Evolutionary conservation across 331 rosid species (phyloP).

Genomic region (Spiraea crenata): DNA sequence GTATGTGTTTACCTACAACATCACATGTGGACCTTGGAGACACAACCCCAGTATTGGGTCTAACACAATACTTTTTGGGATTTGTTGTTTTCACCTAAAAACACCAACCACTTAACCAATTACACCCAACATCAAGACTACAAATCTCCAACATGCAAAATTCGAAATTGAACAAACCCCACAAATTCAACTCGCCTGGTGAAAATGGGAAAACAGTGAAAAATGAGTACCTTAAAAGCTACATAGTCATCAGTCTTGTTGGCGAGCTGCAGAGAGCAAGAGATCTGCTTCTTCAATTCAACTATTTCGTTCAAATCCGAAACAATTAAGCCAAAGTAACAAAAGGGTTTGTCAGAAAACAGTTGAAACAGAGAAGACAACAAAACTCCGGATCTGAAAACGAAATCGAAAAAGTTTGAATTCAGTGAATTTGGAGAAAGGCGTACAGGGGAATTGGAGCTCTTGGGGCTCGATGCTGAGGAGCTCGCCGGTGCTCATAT

Average conservation of each 20-base stretch:
- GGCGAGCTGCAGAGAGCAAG: slow-evolving; percentile 71
- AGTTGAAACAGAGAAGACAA: slow-evolving; percentile 26
- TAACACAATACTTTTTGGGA: slow-evolving; percentile 93
- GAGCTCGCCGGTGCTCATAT: slow-evolving; percentile 81
- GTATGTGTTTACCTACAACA: slow-evolving; percentile 49
- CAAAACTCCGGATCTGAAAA: slow-evolving; percentile 20
- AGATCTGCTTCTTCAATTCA: slow-evolving; percentile 96
- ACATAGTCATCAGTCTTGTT: slow-evolving; percentile 66
- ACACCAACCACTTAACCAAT: slow-evolving; percentile 39
- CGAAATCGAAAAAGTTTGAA: neutral
- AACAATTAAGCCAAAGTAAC: neutral
- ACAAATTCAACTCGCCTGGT: neutral
- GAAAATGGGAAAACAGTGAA: neutral
- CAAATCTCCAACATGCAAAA: slow-evolving; percentile 23
- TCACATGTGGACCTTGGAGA: slow-evolving; percentile 85
- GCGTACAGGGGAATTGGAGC: slow-evolving; percentile 76
- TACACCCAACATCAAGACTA: slow-evolving; percentile 33
- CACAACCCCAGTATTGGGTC: slow-evolving; percentile 92
- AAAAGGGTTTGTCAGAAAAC: slow-evolving; percentile 6
- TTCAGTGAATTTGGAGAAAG: slow-evolving; percentile 3
- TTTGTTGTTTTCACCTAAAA: slow-evolving; percentile 85
- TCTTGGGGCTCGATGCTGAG: slow-evolving; percentile 76
- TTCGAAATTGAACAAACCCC: slow-evolving; percentile 6
- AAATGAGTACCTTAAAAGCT: slow-evolving; percentile 70
- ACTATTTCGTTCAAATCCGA: slow-evolving; percentile 38